Base-by-base conservation (phyloP, 2,329 filamentous ascomycete genomes). In the Penicillium capsulatum region DNA sequence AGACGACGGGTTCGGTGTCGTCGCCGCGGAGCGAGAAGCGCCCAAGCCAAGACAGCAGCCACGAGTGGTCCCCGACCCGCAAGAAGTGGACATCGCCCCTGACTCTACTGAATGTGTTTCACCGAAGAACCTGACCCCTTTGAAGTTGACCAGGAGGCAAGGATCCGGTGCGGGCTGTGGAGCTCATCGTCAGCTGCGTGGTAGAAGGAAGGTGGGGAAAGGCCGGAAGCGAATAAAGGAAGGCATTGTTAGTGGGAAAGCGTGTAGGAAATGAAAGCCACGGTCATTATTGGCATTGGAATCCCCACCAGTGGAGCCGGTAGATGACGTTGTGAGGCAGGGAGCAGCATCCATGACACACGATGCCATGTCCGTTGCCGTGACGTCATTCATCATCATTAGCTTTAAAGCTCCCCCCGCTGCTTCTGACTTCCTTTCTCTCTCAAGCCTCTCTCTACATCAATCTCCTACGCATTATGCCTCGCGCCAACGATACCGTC, bases 401-500 rank as follows among this genome's bases (percentile, higher is more conserved):
- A 31, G 13, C 33, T 45, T 46, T 50, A 44, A 50, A 45, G 15
- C 41, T 36, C 17, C 31, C 44, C 29, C 39, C 39, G 34, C 30
- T n/a, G n/a, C n/a, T n/a, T n/a, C n/a, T n/a, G n/a, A n/a, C 28
- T 34, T 38, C 31, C 22, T 29, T 9, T 11, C 24, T 8, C 40
- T 26, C 16, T 22, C 13, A n/a, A 4, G 6, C 29, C 16, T 15
- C 4, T 13, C 5, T 31, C 20, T 31, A 34, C 11, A 28, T 3
- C 17, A 13, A 16, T 7, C 7, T 35, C 3, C 26, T 15, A 15
- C 11, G 16, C 56, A 68, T 41, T 31, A 88, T 87, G 83, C 68
- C 80, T 66, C 83, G 83, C 64, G 84, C 83, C 71, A 84, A 86
- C 71, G 75, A 77, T 51, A 64, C 67, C 45, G 77, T 83, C 66